These are phyloP conservation scores for Boletus pseudo-olivaceus DNA, from an alignment of 768 basidiomycete species.

Conservation along the genomic window DNA sequence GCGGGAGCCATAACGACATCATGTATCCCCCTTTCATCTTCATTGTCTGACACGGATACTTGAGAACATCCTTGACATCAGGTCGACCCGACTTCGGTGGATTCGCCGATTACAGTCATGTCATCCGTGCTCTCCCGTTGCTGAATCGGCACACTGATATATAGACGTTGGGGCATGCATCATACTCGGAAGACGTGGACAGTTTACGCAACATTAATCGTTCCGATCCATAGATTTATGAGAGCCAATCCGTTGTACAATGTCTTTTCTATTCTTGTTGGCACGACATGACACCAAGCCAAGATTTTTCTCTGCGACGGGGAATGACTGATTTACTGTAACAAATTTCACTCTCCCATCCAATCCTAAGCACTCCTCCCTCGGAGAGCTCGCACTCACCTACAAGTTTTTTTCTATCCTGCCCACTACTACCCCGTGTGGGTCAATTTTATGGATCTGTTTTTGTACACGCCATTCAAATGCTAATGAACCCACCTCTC, in stretches of 20 bases:
- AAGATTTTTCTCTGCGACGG: slow-evolving; percentile 4
- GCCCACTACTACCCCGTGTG: neutral
- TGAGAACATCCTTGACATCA: slow-evolving; percentile 35
- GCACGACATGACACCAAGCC: slow-evolving; percentile 2
- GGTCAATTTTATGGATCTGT: neutral
- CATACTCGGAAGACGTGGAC: slow-evolving; percentile 20
- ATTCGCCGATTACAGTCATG: slow-evolving; percentile 11
- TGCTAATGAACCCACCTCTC: slow-evolving; percentile 1
- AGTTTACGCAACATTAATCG: slow-evolving; percentile 10
- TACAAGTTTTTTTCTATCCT: neutral
- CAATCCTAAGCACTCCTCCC: neutral
- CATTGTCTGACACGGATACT: slow-evolving; percentile 23
- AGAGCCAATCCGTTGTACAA: slow-evolving; percentile 15
- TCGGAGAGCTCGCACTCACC: neutral
- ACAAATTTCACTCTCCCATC: slow-evolving; percentile 5
- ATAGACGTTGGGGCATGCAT: slow-evolving; percentile 17
- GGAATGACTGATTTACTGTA: slow-evolving; percentile 12
- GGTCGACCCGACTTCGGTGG: slow-evolving; percentile 41
- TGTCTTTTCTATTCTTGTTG: slow-evolving; percentile 13
- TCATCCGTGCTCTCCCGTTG: slow-evolving; percentile 4
- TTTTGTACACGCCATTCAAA: slow-evolving; percentile 2
- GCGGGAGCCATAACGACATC: slow-evolving; percentile 16
- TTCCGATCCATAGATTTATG: slow-evolving; percentile 24
- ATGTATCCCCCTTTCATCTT: slow-evolving; percentile 25
- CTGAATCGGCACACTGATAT: slow-evolving; percentile 8